These are phyloP conservation scores for Erodium moschatum DNA, from an alignment of 441 rosid genomes.

Conservation along the genomic window DNA sequence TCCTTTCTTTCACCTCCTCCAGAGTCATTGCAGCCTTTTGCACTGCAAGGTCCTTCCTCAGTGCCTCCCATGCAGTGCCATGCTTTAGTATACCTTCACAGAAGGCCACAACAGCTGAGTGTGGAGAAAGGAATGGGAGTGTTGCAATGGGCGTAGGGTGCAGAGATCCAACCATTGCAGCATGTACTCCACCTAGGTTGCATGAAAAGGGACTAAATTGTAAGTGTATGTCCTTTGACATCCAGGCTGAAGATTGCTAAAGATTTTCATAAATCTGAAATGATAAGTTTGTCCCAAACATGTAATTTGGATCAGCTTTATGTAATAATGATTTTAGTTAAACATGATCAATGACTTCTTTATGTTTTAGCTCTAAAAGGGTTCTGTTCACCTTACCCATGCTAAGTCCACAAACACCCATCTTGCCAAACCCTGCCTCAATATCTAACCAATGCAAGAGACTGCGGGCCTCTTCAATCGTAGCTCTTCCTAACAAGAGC, in stretches of 20 bases:
- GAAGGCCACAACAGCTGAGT: constrained; percentile 96
- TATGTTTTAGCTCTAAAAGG: background rate
- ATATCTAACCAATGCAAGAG: constrained; percentile 78
- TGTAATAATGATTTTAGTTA: background rate
- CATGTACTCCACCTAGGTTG: constrained; percentile 88
- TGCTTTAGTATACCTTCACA: constrained; percentile 84
- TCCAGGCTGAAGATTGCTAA: background rate
- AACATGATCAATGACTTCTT: background rate
- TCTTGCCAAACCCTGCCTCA: constrained; percentile 86
- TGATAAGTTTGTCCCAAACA: no score
- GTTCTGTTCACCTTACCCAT: constrained; percentile 54
- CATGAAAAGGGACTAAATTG: constrained; percentile 21
- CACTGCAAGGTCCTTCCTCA: constrained; percentile 70
- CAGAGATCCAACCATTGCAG: constrained; percentile 95
- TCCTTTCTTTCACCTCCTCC: constrained; percentile 80
- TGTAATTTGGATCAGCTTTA: no score
- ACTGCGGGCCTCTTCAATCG: constrained; percentile 85
- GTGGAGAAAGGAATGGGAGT: constrained; percentile 90
- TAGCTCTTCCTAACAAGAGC: constrained; percentile 83
- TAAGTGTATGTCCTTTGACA: background rate
- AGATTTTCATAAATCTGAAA: background rate
- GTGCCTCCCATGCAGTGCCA: constrained; percentile 95
- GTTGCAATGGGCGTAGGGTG: constrained; percentile 91
- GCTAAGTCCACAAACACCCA: constrained; percentile 93
- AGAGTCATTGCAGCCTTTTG: constrained; percentile 65